These are phyloP conservation scores for Phoenix roebelenii DNA, from an alignment of 176 grass and related monocot genomes.

Conservation along the genomic window DNA sequence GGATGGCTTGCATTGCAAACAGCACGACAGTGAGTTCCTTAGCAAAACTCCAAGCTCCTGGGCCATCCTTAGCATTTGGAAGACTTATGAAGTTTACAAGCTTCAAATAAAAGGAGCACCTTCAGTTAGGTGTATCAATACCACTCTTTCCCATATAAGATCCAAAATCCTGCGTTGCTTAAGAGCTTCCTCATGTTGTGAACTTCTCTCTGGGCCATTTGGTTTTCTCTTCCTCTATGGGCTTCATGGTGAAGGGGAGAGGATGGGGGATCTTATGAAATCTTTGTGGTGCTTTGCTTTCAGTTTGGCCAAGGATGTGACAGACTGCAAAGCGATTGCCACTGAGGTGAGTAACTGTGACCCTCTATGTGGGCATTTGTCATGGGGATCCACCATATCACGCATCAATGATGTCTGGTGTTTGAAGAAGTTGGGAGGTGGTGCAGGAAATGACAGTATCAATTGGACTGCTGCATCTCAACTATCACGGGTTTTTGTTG, in stretches of 20 bases:
- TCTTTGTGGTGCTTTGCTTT: conserved; percentile 10
- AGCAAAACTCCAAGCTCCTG: conserved; percentile 1
- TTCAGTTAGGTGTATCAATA: neutral
- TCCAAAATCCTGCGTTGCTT: neutral
- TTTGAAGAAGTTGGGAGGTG: neutral
- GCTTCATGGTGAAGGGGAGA: conserved; percentile 9
- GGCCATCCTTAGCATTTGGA: conserved; percentile 21
- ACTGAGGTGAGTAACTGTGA: neutral
- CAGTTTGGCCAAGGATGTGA: neutral
- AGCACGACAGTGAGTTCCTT: neutral
- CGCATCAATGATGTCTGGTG: conserved; percentile 9
- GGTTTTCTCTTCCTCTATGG: conserved; percentile 9
- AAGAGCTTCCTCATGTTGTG: neutral
- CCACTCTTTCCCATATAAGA: neutral
- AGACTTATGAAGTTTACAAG: conserved; percentile 11
- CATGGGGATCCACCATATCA: neutral
- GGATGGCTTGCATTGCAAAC: neutral
- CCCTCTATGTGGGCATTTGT: neutral
- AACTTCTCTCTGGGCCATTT: neutral
- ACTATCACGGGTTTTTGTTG: neutral
- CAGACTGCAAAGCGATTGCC: neutral
- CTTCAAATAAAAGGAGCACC: conserved; percentile 13
- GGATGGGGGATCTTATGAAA: neutral
- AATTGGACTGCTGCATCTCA: neutral
- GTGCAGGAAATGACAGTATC: neutral